Base-by-base conservation (phyloP, 768 basidiomycete genomes). In the Bullera alba region DNA sequence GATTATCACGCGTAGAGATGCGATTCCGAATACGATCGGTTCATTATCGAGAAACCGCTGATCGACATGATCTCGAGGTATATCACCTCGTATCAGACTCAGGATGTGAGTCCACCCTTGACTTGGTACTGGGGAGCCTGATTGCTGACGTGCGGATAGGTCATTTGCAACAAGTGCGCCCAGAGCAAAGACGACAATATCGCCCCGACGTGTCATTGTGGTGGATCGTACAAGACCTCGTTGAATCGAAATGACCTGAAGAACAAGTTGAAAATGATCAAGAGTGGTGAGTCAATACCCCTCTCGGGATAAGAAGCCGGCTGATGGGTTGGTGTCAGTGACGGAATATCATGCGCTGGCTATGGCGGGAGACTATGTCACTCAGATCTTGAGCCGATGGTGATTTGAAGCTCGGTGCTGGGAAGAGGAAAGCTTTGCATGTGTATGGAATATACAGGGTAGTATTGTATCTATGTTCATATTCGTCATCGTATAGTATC, bases 101-200 rank as follows among this genome's bases (percentile, higher is more conserved):
- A 96, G 72, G 95, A 99, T 69, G 70, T 72, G 41, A 61, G 70
- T 63, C 27, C 17, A 2, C 37, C 3, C n/a, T n/a, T n/a, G 42
- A 7, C n/a, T 26, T 10, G 22, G 5, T 3, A 19, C 26, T 6
- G 4, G 27, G 23, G 5, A 42, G 8, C 8, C 10, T 34, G 32
- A 10, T 10, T 10, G 32, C 10, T n/a, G 10, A 10, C n/a, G 32
- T n/a, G 32, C 32, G 10, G 32, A 34, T 21, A 73, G 71, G 75
- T 97, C 54, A 79, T 82, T 8, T 99, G 95, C 69, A 73, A 76
- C 6, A 91, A 86, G 61, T 99, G 95, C 75, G 82, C 85, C 69
- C 88, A 91, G 74, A 81, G 95, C 53, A 90, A 87, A 56, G 80
- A 85, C 41, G 88, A 92, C 66, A 91, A 89, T 67, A 78, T 96